phyloP scores from a whole-genome alignment of 768 basidiomycete genomes.

The Mycena haematopus region DNA sequence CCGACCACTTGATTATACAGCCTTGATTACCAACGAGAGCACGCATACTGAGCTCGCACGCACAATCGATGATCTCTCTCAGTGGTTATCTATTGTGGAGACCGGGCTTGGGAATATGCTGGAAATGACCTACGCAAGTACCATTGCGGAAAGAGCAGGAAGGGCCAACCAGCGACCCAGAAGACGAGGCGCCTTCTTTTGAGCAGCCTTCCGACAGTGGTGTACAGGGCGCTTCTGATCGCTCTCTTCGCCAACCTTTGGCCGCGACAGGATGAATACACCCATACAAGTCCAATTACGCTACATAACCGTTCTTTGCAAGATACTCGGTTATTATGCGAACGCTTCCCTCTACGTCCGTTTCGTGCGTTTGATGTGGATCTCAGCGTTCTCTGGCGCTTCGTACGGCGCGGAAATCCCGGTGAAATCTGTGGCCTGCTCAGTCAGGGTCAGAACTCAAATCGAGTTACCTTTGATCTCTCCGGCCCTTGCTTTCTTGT shows the following conservation, averaged over 20 bases:
- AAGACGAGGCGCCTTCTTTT: constrained; percentile 21
- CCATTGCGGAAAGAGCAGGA: constrained; percentile 72
- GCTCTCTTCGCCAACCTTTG: constrained; percentile 18
- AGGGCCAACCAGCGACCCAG: constrained; percentile 31
- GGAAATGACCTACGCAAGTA: constrained; percentile 56
- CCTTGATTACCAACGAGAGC: constrained; percentile 58
- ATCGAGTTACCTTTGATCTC: constrained; percentile 84
- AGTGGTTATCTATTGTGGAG: constrained; percentile 81
- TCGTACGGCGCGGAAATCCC: constrained; percentile 98
- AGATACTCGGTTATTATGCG: constrained; percentile 83
- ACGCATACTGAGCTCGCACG: constrained; percentile 74
- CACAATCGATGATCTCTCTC: constrained; percentile 75
- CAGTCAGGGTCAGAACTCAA: not conserved
- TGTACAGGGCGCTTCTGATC: constrained; percentile 20
- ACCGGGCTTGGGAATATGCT: constrained; percentile 72
- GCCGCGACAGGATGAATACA: constrained; percentile 14
- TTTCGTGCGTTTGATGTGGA: constrained; percentile 91
- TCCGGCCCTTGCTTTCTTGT: constrained; percentile 94
- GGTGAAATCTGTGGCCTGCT: constrained; percentile 78
- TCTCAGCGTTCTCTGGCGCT: constrained; percentile 81
- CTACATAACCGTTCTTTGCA: constrained; percentile 63
- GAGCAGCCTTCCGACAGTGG: constrained; percentile 24
- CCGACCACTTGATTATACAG: constrained; percentile 72
- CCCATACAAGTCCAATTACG: constrained; percentile 2
- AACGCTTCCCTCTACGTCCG: constrained; percentile 80